Evolutionary conservation across 805 yeast genomes (phyloP), one percentile per base, ranked within the genome.

Genomic region (Pichia sporocuriosa): DNA sequence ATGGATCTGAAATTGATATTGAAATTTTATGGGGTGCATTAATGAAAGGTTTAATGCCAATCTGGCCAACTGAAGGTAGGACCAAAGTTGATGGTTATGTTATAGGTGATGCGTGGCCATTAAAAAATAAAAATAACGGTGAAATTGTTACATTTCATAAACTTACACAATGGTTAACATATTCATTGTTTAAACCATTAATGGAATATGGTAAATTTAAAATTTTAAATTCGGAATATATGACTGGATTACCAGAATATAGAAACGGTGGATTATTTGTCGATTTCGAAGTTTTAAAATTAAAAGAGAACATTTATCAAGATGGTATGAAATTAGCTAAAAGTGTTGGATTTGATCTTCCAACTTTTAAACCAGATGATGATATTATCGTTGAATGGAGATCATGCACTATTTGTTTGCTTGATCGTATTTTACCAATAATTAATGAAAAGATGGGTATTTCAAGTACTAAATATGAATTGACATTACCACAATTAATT

Each of bases 371-470:
- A 0, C 79, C 82, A 2, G 69, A 67, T 23, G 77, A 75, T 50
- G 83, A 79, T 36, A 72, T 69, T 17, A 77, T 79, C 43, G 80
- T 79, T 11, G 85, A 79, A 53, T 79, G 85, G 85, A 68, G 85
- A 54, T 75, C 82, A 25, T 61, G 69, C 37, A 79, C 81, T 0
- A 71, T 79, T 32, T 78, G 78, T 5, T 61, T 78, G 29, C 57
- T 79, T 35, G 85, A 79, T 52, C 55, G 63, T 46, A 55, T 79
- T 4, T 60, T 78, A 17, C 77, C 76, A 11, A 45, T 72, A 39
- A 72, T 78, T 29, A 79, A 79, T 48, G 61, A 67, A 23, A 62
- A 65, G 39, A 53, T 78, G 37, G 59, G 57, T 0, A 61, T 63
- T 25, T 49, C 44, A 9, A 56, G 55, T 16, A 57, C 63, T 6